Evolutionary conservation across 768 basidiomycete species (phyloP), one percentile per base, ranked within the genome.

Genomic region (Amanita inopinata): DNA sequence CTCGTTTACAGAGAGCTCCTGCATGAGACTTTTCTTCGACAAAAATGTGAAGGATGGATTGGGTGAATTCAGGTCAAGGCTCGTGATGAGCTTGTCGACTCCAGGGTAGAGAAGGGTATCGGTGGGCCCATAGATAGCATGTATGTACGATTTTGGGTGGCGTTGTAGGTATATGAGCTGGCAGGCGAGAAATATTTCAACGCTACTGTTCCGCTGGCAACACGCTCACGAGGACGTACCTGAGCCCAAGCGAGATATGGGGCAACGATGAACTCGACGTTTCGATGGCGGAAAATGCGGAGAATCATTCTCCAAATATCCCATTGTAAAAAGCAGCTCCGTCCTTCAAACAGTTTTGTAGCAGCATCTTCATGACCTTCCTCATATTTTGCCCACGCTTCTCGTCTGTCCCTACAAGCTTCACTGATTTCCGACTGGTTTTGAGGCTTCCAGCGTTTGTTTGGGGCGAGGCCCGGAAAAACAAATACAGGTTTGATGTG

Each of bases 401-500:
- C 80, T 47, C 78, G 67, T 48, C 86, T 65, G 59, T 86, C 87
- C 37, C 78, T 71, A 58, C 80, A 83, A 12, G 78, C 79, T 34
- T 89, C 83, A 37, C 66, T 69, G 50, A 76, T 68, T 51, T 78
- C 78, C 12, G 59, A 56, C 20, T 76, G 69, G 33, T 76, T 73
- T 45, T 73, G 70, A 8, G 70, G 72, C 60, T 84, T 85, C 66
- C 71, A 73, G 43, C 83, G 77, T 49, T 80, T 81, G 52, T 79
- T 79, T 1, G 88, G 85, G 1, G 78, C 67, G 23, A 99, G 69
- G 3, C 96, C 96, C 11, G 88, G 80, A 62, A 98, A 98, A 38
- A 99, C 89, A 54, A 99, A 94, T n/a, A 99, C 90, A 15, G 96
- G 96, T 59, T 94, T 96, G 71, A 99, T 97, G 51, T 76, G 81